Percentiles rank a stretch among this genome's conserved stretches.
Evolutionary conservation across 768 basidiomycete genomes (phyloP).

Genomic region (Suillus hirtellus): DNA sequence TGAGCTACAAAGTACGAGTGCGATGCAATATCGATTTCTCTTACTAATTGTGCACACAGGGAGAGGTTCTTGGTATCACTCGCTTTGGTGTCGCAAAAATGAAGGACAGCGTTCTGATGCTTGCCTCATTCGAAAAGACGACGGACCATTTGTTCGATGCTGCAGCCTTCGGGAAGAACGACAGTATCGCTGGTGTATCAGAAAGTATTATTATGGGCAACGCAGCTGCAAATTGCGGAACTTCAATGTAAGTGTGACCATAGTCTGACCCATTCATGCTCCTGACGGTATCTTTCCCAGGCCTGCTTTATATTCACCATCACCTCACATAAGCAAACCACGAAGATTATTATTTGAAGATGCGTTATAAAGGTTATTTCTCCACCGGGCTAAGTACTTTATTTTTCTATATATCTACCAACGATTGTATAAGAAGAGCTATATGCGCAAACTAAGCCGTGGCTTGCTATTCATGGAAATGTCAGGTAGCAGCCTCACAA

Average conservation of each 20-base stretch:
- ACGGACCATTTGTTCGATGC: constrained; percentile 99
- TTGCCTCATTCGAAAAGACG: constrained; percentile 99
- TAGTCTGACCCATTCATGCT: not conserved
- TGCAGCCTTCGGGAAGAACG: constrained; percentile 92
- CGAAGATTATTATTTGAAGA: constrained; percentile 38
- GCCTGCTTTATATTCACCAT: constrained; percentile 36
- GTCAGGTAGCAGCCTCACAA: too few species aligned
- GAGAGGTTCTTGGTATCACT: constrained; percentile 96
- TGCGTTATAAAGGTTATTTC: constrained; percentile 20
- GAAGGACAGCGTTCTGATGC: constrained; percentile 99
- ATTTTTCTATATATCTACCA: constrained; percentile 6
- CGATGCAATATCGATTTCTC: not conserved
- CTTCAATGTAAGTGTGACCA: constrained; percentile 75
- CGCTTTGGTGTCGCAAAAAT: constrained; percentile 99
- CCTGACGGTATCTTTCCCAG: constrained; percentile 21
- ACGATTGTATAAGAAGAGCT: not conserved
- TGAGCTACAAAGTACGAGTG: constrained; percentile 85
- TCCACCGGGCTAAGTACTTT: not conserved
- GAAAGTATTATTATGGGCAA: constrained; percentile 99
- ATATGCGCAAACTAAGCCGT: not conserved
- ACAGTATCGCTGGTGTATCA: constrained; percentile 93
- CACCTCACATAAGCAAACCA: constrained; percentile 35
- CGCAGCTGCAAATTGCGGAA: constrained; percentile 90
- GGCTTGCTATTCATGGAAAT: not conserved
- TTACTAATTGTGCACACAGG: constrained; percentile 46